Evolutionary conservation across 1,139 yeast genomes (phyloP).

Genomic region (Candida albicans): DNA sequence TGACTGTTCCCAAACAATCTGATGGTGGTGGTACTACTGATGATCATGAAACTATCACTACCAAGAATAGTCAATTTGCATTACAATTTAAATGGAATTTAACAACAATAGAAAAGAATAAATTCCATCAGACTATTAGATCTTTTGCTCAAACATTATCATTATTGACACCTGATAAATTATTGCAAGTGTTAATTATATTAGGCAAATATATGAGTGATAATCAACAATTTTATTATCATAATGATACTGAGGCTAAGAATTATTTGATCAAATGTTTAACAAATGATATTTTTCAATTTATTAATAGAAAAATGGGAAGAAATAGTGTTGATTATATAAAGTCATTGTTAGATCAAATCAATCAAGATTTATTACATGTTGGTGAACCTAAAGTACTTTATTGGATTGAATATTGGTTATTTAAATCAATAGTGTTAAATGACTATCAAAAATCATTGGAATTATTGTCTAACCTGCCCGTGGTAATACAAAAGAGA

Average conservation of each 20-base stretch:
- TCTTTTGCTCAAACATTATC: constrained; percentile 34
- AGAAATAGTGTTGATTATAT: constrained; percentile 1
- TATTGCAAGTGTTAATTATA: constrained; percentile 18
- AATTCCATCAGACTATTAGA: constrained; percentile 28
- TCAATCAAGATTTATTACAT: too few relatives aligned
- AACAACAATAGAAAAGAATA: constrained; percentile 15
- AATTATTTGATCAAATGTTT: constrained; percentile 9
- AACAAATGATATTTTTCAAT: constrained; percentile 22
- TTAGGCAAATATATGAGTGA: constrained; percentile 14
- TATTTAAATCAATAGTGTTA: constrained; percentile 26
- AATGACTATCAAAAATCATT: constrained; percentile 26
- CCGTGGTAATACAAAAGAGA: constrained; percentile 14
- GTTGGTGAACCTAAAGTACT: too few relatives aligned
- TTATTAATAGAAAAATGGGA: constrained; percentile 16
- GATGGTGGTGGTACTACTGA: too few relatives aligned
- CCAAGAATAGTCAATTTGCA: constrained; percentile 19
- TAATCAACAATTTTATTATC: constrained; percentile 14
- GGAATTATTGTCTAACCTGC: constrained; percentile 18
- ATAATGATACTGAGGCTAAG: constrained; percentile 6
- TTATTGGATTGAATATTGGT: constrained; percentile 20
- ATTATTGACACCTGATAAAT: constrained; percentile 18
- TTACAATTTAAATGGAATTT: constrained; percentile 4
- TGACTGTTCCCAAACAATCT: constrained; percentile 4
- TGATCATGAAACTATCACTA: background rate
- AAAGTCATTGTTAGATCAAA: too few relatives aligned